Base-by-base conservation (phyloP, 306 rosid genomes). In the Prunus salicina region DNA sequence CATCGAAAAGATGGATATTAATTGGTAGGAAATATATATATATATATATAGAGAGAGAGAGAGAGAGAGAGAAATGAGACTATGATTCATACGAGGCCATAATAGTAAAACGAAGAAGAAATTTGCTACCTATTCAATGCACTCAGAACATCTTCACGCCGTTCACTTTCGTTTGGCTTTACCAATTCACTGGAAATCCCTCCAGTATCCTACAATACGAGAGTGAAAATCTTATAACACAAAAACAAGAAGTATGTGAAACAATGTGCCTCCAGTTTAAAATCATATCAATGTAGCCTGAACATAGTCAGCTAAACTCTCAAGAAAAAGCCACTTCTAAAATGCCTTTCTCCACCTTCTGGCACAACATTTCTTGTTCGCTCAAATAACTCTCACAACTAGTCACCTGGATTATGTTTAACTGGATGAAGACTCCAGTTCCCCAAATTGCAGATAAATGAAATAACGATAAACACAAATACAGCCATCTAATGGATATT, bases 131-230 rank as follows among this genome's bases (percentile, higher is more conserved):
- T 91, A 84, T 82, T 96, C 83, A 96, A 82, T 66, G 81, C 74
- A 82, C 86, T 82, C 3, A 63, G 93, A 79, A 89, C 69, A 61
- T 89, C 99, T 60, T 95, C 96, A 2, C 89, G 85, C 19, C 93
- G 90, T 69, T 88, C 93, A 78, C 50, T 85, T 76, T 96, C 98
- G 72, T 83, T 91, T 83, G 64, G 97, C 86, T 82, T 88, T 71
- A 72, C 84, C 32, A 79, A 50, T 75, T 89, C 98, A 22, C 30
- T 74, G 78, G 79, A 75, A 45, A 84, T 56, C 28, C 89, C 93
- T 79, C 92, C 97, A 75, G 83, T 76, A 67, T 91, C 98, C 99
- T 96, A 75, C 77, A 76, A 78, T 61, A 73, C 14, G 2, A 43
- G 55, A 43, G 50, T 4, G 57, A 52, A 52, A 68, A 43, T 18